phyloP scores from a whole-genome alignment of 352 stramenopile species.

The Globisporangium spinosum region DNA sequence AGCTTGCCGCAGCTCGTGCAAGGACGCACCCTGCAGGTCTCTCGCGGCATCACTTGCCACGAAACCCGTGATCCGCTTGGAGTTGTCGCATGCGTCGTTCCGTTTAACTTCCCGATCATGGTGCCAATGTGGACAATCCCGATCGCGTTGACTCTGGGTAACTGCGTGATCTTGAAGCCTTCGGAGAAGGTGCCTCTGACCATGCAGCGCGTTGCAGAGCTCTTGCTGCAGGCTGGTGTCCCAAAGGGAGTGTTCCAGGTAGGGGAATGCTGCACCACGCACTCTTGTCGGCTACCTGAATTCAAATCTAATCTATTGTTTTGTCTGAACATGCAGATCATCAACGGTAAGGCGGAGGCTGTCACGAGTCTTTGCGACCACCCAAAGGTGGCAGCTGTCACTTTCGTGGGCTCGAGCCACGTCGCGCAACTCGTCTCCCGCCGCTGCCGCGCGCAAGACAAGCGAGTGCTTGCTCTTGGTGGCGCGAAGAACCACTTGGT shows the following conservation, averaged over 20 bases:
- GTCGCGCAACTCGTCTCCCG: constrained; percentile 93
- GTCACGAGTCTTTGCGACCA: constrained; percentile 94
- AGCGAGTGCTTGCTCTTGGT: constrained; percentile 93
- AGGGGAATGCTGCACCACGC: background rate
- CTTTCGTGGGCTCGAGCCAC: constrained; percentile 94
- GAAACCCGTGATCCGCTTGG: constrained; percentile 92
- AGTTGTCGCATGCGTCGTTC: constrained; percentile 91
- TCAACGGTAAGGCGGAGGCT: constrained; percentile 90
- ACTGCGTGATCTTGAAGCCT: constrained; percentile 97
- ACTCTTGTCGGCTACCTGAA: background rate
- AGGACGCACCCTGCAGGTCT: constrained; percentile 86
- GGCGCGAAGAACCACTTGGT: constrained; percentile 98
- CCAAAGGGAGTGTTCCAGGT: constrained; percentile 93
- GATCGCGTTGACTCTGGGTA: constrained; percentile 95
- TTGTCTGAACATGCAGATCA: constrained; percentile 51
- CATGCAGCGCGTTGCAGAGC: constrained; percentile 85
- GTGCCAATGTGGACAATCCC: constrained; percentile 97
- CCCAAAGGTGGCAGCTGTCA: constrained; percentile 82
- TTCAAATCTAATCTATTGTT: background rate
- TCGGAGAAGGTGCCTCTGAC: constrained; percentile 95
- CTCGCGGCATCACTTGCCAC: constrained; percentile 90
- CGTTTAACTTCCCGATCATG: constrained; percentile 98
- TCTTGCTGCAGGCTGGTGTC: constrained; percentile 91
- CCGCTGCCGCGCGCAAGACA: constrained; percentile 88
- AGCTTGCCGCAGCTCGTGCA: constrained; percentile 89